A percentile compares a stretch with the other conserved stretches of the same genome.
Conservation (phyloP, 2,329 filamentous ascomycete genomes). For the Shiraia sp. region DNA sequence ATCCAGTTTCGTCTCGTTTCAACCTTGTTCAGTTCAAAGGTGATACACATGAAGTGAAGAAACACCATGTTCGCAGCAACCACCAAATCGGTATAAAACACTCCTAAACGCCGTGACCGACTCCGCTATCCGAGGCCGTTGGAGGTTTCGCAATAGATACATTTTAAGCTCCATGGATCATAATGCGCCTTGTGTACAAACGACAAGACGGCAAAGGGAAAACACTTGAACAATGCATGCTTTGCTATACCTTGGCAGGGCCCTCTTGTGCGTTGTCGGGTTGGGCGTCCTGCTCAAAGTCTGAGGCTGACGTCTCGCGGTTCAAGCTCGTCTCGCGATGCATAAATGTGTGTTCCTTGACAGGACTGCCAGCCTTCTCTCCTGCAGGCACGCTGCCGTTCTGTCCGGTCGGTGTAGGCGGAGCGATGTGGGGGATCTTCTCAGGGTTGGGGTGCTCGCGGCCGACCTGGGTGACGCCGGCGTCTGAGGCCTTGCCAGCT, state of each 20-base stretch:
- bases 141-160: slow-evolving; percentile 16
- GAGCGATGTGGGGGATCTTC: slow-evolving; percentile 88
- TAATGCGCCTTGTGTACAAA: slow-evolving; percentile 6
- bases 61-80: slow-evolving; percentile 1
- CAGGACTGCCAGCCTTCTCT: slow-evolving; percentile 69
- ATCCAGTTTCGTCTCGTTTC: slow-evolving; percentile 1
- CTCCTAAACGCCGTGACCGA: slow-evolving; percentile 22
- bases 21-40: slow-evolving; percentile 9
- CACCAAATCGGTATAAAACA: slow-evolving; percentile 5
- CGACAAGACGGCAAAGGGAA: slow-evolving; percentile 2
- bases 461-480: slow-evolving; percentile 90
- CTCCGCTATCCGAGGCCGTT: slow-evolving; percentile 14
- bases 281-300: slow-evolving; percentile 52
- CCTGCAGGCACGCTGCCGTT: slow-evolving; percentile 34
- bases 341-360: slow-evolving; percentile 88
- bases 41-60: slow-evolving; percentile 27
- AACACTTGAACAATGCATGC: neutral
- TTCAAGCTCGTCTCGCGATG: slow-evolving; percentile 78
- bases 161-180: slow-evolving; percentile 18
- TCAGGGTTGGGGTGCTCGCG: slow-evolving; percentile 93
- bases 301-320: slow-evolving; percentile 73
- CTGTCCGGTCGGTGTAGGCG: slow-evolving; percentile 57
- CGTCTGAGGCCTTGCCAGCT: slow-evolving; percentile 92
- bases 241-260: slow-evolving; percentile 23
- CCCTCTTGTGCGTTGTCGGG: slow-evolving; percentile 13